Conservation (phyloP, 352 stramenopile species). For the Aphanomyces invadans region DNA sequence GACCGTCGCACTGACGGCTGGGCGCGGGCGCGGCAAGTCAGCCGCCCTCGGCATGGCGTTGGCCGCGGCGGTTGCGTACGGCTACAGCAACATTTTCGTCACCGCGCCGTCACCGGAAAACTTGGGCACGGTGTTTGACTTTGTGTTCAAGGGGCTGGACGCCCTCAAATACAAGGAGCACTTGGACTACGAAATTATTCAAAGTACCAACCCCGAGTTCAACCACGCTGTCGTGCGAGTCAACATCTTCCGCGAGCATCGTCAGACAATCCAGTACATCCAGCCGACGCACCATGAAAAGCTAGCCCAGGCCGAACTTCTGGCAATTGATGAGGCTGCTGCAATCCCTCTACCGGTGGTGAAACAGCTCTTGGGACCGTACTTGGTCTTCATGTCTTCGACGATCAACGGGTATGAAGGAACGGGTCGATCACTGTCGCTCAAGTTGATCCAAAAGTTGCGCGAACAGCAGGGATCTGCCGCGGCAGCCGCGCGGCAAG, state of each 20-base stretch:
- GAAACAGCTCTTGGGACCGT: conserved; percentile 91
- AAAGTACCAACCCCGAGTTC: conserved; percentile 81
- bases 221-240: conserved; percentile 90
- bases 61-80: conserved; percentile 77
- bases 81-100: conserved; percentile 95
- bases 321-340: conserved; percentile 99
- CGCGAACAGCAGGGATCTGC: conserved; percentile 86
- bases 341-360: conserved; percentile 99
- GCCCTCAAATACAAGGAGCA: conserved; percentile 94
- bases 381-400: conserved; percentile 98
- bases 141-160: conserved; percentile 90
- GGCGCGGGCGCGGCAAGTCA: conserved; percentile 92
- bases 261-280: conserved; percentile 97
- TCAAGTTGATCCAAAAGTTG: conserved; percentile 99
- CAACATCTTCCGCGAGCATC: conserved; percentile 95
- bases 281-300: conserved; percentile 92
- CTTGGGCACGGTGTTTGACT: conserved; percentile 98
- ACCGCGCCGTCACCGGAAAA: conserved; percentile 98
- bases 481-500: conserved; percentile 46
- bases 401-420: conserved; percentile 99
- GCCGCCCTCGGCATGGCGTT: conserved; percentile 93
- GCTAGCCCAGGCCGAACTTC: conserved; percentile 95
- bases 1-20: conserved; percentile 94
- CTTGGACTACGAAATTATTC: conserved; percentile 94
- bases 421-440: conserved; percentile 95